Evolutionary conservation across 495 filamentous ascomycete species (phyloP).

Genomic region (Rostrohypoxylon terebratum): DNA sequence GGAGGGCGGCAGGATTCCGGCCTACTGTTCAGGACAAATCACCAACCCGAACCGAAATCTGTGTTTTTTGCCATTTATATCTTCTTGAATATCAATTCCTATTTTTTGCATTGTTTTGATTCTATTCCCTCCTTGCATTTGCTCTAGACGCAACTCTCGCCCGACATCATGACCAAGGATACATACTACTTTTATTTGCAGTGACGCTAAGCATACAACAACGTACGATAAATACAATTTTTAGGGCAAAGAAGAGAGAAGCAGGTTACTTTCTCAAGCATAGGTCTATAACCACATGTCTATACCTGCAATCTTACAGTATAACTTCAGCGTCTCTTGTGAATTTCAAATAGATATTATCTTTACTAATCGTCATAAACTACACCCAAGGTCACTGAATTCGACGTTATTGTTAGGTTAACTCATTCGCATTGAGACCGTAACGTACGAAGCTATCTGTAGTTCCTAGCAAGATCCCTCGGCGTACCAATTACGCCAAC

Average conservation of each 20-base stretch:
- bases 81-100: neutral
- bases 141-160: no score
- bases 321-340: no score
- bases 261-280: no score
- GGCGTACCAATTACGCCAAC: neutral
- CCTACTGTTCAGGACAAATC: neutral
- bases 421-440: conserved; percentile 31
- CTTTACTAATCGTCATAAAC: neutral
- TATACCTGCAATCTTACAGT: no score
- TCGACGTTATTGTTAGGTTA: conserved; percentile 3
- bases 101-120: neutral
- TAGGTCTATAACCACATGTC: no score
- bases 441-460: conserved; percentile 11
- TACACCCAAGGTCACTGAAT: neutral
- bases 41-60: neutral
- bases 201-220: no score
- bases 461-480: neutral
- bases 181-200: no score
- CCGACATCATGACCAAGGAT: no score
- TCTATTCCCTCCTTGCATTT: neutral
- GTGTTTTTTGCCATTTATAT: neutral
- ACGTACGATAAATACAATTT: no score
- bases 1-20: neutral
- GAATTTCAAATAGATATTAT: neutral
- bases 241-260: no score